Conservation (phyloP, 2,329 filamentous ascomycete species). For the Dactylonectria macrodidyma region DNA sequence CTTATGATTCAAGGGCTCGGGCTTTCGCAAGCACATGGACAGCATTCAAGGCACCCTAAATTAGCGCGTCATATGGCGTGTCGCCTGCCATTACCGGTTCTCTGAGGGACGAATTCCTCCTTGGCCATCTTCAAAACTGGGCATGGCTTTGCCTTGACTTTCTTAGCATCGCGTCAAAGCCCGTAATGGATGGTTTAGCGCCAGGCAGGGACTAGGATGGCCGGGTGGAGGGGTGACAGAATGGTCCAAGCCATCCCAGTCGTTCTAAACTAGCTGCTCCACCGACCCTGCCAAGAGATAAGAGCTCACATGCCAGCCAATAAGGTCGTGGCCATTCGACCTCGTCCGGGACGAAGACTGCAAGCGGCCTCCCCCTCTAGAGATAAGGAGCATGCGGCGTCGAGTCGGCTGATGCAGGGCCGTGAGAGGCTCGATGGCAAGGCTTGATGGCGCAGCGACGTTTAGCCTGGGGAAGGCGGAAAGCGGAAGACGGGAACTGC, state of each 20-base stretch:
- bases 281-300: conserved; percentile 49
- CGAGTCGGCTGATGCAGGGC: conserved; percentile 34
- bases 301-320: conserved; percentile 43
- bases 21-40: background rate
- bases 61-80: background rate
- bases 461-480: conserved; percentile 39
- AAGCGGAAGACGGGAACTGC: background rate
- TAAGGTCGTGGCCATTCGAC: conserved; percentile 39
- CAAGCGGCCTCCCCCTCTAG: conserved; percentile 29
- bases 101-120: conserved; percentile 5
- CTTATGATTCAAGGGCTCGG: background rate
- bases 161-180: conserved; percentile 6
- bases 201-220: conserved; percentile 30
- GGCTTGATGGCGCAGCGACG: conserved; percentile 15
- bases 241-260: conserved; percentile 31
- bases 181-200: conserved; percentile 3
- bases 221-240: conserved; percentile 23
- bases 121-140: background rate
- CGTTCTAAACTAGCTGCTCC: conserved; percentile 38
- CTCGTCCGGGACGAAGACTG: conserved; percentile 32
- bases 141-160: conserved; percentile 18
- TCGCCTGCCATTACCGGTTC: conserved; percentile 3
- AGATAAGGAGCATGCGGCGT: conserved; percentile 41
- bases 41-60: background rate
- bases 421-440: conserved; percentile 8